A percentile compares a stretch with the other conserved stretches of the same genome.
Conservation (phyloP, 306 rosid species). For the Ammopiptanthus mongolicus region DNA sequence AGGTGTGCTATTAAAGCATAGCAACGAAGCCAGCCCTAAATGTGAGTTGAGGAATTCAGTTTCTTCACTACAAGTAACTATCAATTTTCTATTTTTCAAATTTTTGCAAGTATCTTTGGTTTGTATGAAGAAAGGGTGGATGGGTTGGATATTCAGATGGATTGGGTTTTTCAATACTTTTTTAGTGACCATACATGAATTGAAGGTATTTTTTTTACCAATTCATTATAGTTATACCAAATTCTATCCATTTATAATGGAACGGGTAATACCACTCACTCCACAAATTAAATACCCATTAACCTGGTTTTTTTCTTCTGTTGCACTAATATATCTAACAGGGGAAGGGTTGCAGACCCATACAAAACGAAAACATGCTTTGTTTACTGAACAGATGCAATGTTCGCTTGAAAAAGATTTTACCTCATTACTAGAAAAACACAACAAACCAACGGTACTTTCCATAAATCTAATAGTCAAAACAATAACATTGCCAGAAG, state of each 20-base stretch:
- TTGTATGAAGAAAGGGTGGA: no score
- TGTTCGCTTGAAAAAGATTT: background rate
- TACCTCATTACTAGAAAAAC: background rate
- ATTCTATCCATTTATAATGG: background rate
- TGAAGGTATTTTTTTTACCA: no score
- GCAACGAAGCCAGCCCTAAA: no score
- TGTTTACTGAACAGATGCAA: background rate
- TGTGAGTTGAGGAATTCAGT: no score
- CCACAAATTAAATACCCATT: background rate
- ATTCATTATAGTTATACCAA: no score
- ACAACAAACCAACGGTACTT: background rate
- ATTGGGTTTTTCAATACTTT: no score
- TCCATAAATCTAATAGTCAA: conserved; percentile 12
- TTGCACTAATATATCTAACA: background rate
- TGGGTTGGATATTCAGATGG: no score
- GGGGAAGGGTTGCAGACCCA: background rate
- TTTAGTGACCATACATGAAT: no score
- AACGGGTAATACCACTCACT: background rate
- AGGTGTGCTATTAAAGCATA: no score
- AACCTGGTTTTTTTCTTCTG: background rate
- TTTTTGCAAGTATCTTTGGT: no score
- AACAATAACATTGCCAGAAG: conserved; percentile 5
- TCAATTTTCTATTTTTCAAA: no score
- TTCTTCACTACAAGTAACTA: no score
- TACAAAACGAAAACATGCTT: background rate